Percentiles rank a stretch among this genome's conserved stretches.
Evolutionary conservation across 2,329 filamentous ascomycete genomes (phyloP).

Genomic region (Capronia americana): DNA sequence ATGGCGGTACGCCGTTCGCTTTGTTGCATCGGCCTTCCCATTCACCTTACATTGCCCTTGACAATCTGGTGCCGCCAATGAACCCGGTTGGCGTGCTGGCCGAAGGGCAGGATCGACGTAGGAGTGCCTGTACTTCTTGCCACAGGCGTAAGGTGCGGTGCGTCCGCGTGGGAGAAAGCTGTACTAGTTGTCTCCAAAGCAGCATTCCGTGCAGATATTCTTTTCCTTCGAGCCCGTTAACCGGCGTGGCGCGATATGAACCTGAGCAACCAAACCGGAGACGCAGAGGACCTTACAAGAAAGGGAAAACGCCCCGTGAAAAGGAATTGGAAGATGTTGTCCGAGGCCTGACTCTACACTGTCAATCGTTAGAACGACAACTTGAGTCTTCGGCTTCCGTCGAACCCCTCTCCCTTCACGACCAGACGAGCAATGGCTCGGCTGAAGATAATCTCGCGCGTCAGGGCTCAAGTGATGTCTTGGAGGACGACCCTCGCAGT

Average conservation of each 20-base stretch:
- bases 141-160: slow-evolving; percentile 14
- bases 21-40: not conserved
- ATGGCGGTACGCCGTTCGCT: not conserved
- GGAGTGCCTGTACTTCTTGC: slow-evolving; percentile 1
- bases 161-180: not conserved
- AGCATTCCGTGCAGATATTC: slow-evolving; percentile 6
- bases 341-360: not conserved
- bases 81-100: not conserved
- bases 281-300: slow-evolving; percentile 11
- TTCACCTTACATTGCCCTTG: not conserved
- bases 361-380: not conserved
- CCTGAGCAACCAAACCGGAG: not conserved
- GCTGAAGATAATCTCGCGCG: not conserved
- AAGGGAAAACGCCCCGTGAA: slow-evolving; percentile 11
- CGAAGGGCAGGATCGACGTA: not conserved
- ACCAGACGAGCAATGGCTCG: not conserved
- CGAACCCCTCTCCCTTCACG: not conserved
- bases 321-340: slow-evolving; percentile 13
- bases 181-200: slow-evolving; percentile 2
- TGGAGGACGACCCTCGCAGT: not conserved
- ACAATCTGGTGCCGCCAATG: not conserved
- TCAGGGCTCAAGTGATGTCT: not conserved
- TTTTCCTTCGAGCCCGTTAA: not conserved
- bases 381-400: not conserved
- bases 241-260: not conserved